These are phyloP conservation scores for Cyclotella cryptica DNA, from an alignment of 108 stramenopile species.

Conservation along the genomic window DNA sequence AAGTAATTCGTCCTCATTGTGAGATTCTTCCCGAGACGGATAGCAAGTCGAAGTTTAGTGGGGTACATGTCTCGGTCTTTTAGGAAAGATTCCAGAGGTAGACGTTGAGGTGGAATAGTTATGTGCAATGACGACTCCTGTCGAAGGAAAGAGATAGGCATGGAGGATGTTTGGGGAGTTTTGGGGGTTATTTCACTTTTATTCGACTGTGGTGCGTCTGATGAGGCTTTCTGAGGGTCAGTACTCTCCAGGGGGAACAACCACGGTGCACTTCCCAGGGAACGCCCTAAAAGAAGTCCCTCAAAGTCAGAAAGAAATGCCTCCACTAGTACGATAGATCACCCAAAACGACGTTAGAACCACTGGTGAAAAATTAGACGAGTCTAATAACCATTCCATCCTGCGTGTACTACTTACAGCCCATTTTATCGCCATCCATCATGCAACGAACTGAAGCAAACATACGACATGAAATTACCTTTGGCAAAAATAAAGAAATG, in stretches of 20 bases:
- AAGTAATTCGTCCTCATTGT: slow-evolving; percentile 23
- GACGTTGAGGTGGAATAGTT: slow-evolving; percentile 28
- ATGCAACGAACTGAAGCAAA: slow-evolving; percentile 35
- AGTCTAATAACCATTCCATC: background rate
- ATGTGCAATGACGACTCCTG: slow-evolving; percentile 29
- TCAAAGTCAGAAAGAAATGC: slow-evolving; percentile 66
- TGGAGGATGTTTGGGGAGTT: background rate
- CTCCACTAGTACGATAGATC: slow-evolving; percentile 18
- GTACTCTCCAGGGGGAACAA: slow-evolving; percentile 47
- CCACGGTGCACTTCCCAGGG: slow-evolving; percentile 66
- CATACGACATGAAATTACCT: background rate
- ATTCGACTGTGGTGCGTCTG: background rate
- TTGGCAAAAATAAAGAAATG: background rate
- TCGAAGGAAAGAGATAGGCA: slow-evolving; percentile 16
- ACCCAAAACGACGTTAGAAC: background rate
- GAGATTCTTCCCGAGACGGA: slow-evolving; percentile 26
- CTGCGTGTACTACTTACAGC: slow-evolving; percentile 14
- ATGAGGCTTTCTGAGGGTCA: background rate
- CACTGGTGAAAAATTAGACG: background rate
- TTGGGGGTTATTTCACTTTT: background rate
- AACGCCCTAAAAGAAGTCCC: slow-evolving; percentile 53
- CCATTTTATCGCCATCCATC: slow-evolving; percentile 70
- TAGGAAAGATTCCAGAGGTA: slow-evolving; percentile 24
- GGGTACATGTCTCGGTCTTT: slow-evolving; percentile 13
- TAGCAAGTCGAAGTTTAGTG: slow-evolving; percentile 26